Conservation (phyloP, 352 stramenopile genomes). For the Phytophthora pistaciae region DNA sequence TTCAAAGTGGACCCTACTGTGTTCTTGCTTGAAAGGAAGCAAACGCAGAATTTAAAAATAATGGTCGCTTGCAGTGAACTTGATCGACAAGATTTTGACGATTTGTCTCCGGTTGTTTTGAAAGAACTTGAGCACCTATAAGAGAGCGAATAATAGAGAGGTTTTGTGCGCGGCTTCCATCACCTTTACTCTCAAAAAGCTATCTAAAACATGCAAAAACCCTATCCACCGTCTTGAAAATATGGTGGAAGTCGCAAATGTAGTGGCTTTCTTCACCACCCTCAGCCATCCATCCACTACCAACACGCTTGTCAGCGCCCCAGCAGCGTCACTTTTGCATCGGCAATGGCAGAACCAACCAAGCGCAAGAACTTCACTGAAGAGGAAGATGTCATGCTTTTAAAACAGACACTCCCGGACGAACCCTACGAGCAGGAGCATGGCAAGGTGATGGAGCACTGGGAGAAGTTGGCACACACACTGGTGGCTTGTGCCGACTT, state of each 20-base stretch:
- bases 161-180: not conserved
- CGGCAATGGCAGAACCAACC: conserved; percentile 10
- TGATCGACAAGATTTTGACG: too few species aligned
- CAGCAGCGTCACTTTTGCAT: conserved; percentile 3
- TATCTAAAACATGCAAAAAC: conserved; percentile 5
- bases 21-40: too few species aligned
- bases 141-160: not conserved
- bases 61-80: too few species aligned
- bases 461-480: not conserved
- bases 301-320: not conserved
- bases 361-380: conserved; percentile 15
- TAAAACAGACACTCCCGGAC: conserved; percentile 7
- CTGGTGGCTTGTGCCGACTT: not conserved
- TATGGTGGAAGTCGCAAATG: conserved; percentile 3
- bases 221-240: not conserved
- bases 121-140: too few species aligned
- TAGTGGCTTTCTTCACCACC: not conserved
- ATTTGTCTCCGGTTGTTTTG: too few species aligned
- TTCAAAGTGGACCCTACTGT: too few species aligned
- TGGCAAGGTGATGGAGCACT: conserved; percentile 9
- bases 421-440: not conserved
- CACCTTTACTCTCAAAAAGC: not conserved
- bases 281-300: conserved; percentile 1
- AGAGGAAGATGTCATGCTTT: conserved; percentile 7
- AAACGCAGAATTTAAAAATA: too few species aligned